Percentiles rank a stretch among this genome's conserved stretches.
phyloP scores from a whole-genome alignment of 805 yeast genomes.

The Metschnikowia santaceciliae region DNA sequence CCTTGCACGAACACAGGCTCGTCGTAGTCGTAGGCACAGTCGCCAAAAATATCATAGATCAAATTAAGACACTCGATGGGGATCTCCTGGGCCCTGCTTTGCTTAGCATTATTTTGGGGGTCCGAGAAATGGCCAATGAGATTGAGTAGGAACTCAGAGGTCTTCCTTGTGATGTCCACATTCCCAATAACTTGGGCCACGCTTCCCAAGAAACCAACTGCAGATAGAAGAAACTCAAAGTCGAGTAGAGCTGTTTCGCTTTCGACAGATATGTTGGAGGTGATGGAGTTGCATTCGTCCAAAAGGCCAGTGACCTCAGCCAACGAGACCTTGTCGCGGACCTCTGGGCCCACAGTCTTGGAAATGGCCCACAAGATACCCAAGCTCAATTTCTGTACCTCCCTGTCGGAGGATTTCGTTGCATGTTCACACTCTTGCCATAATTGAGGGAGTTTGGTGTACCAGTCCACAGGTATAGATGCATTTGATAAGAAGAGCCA shows the following conservation, averaged over 20 bases:
- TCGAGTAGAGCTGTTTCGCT: constrained; percentile 15
- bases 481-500: constrained; percentile 49
- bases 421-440: constrained; percentile 26
- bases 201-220: constrained; percentile 51
- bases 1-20: constrained; percentile 58
- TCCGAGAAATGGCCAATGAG: constrained; percentile 15
- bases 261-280: constrained; percentile 14
- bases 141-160: constrained; percentile 43
- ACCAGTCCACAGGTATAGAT: constrained; percentile 40
- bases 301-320: constrained; percentile 27
- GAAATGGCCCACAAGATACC: constrained; percentile 37
- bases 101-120: constrained; percentile 9
- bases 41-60: constrained; percentile 77
- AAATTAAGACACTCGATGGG: constrained; percentile 60
- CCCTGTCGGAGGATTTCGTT: constrained; percentile 15
- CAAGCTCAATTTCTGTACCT: constrained; percentile 29
- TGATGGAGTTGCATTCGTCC: constrained; percentile 17
- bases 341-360: constrained; percentile 35
- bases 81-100: constrained; percentile 30
- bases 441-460: constrained; percentile 19
- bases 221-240: constrained; percentile 39
- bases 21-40: constrained; percentile 64
- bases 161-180: constrained; percentile 39
- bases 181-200: constrained; percentile 46
- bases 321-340: constrained; percentile 21